These are phyloP conservation scores for Fraxinus baroniana DNA, from an alignment of 305 asterid genomes.

Conservation along the genomic window DNA sequence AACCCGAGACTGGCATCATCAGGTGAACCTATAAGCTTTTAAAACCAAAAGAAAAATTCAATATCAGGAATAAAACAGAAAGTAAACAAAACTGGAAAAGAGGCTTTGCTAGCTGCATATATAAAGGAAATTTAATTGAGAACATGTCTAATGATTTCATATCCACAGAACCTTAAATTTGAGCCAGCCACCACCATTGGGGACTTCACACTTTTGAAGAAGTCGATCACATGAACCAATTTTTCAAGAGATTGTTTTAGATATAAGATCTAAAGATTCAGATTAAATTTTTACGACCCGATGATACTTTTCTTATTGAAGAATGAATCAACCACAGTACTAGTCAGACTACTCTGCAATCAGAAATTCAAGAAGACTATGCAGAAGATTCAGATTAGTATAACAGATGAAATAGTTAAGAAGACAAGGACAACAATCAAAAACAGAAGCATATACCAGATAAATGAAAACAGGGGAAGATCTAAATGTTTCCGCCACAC, in stretches of 20 bases:
- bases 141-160: background rate
- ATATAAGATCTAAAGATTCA: background rate
- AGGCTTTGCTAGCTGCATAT: background rate
- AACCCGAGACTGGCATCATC: constrained; percentile 70
- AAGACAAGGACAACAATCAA: background rate
- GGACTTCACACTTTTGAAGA: background rate
- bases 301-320: background rate
- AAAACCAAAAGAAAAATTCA: constrained; percentile 10
- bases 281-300: background rate
- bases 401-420: background rate
- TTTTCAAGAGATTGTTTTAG: background rate
- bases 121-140: background rate
- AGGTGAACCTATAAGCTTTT: constrained; percentile 57
- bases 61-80: background rate
- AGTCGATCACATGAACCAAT: background rate
- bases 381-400: background rate
- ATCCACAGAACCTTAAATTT: background rate
- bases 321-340: background rate
- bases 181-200: background rate
- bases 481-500: background rate
- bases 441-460: background rate
- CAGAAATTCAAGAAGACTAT: background rate
- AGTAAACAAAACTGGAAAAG: background rate
- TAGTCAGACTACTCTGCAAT: background rate
- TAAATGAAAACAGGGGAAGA: background rate